Evolutionary conservation across 164 flowering plant species (phyloP).

Genomic region (Pachysandra terminalis): DNA sequence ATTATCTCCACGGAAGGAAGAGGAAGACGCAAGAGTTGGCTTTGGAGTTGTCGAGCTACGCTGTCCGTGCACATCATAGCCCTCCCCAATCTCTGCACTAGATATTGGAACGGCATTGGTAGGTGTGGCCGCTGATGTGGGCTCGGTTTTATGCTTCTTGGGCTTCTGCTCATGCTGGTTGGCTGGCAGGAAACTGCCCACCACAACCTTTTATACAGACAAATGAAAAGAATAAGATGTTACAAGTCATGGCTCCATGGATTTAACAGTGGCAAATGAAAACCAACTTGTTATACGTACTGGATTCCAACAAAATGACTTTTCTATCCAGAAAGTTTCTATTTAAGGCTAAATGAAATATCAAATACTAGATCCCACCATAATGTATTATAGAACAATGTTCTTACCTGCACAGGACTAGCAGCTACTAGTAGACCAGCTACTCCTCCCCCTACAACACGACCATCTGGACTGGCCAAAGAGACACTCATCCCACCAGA

Average conservation of each 20-base stretch:
- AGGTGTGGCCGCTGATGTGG: slow-evolving; percentile 28
- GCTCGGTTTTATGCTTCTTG: slow-evolving; percentile 63
- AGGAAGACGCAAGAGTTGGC: slow-evolving; percentile 32
- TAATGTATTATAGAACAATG: background rate
- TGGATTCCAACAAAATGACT: background rate
- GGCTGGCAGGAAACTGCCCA: slow-evolving; percentile 87
- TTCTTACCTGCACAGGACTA: slow-evolving; percentile 85
- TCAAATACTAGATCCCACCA: background rate
- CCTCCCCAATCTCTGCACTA: slow-evolving; percentile 45
- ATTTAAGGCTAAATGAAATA: background rate
- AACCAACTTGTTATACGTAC: background rate
- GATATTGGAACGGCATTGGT: slow-evolving; percentile 61
- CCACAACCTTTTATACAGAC: slow-evolving; percentile 59
- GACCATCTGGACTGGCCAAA: slow-evolving; percentile 97
- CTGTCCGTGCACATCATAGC: slow-evolving; percentile 25
- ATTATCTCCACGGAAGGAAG: slow-evolving; percentile 61
- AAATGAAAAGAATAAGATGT: background rate
- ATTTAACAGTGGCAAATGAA: background rate
- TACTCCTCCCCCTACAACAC: slow-evolving; percentile 97
- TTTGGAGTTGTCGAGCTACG: slow-evolving; percentile 31
- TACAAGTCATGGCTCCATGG: background rate
- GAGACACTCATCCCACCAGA: slow-evolving; percentile 99
- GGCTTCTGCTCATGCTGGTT: slow-evolving; percentile 78
- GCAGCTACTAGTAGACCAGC: slow-evolving; percentile 96
- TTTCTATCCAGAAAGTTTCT: background rate